Conservation (phyloP, 2,329 filamentous ascomycete species). For the Colletotrichum shisoi region DNA sequence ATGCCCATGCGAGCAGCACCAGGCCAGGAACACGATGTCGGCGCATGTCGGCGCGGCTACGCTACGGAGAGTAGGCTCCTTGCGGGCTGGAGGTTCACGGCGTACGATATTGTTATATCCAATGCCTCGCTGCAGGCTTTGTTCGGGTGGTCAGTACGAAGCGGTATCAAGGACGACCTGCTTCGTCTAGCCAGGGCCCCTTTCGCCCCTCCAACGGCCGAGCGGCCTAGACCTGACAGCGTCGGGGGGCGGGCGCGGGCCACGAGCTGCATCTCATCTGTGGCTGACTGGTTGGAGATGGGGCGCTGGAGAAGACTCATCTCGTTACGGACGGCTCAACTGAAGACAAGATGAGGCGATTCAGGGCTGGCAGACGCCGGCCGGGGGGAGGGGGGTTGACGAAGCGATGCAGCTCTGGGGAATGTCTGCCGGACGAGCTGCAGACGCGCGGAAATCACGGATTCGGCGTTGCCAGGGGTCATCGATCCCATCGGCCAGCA, state of each 20-base stretch:
- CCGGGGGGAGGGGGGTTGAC: slow-evolving; percentile 1
- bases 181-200: not conserved
- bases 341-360: slow-evolving; percentile 14
- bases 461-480: slow-evolving; percentile 1
- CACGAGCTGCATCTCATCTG: not conserved
- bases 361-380: not conserved
- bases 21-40: slow-evolving; percentile 8
- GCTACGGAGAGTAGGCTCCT: not conserved
- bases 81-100: slow-evolving; percentile 26
- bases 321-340: slow-evolving; percentile 19
- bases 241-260: not conserved
- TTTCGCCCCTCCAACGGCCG: not conserved
- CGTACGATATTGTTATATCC: slow-evolving; percentile 7
- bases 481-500: not conserved
- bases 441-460: slow-evolving; percentile 7
- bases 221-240: slow-evolving; percentile 1
- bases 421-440: slow-evolving; percentile 6
- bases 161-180: slow-evolving; percentile 15
- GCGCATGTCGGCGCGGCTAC: slow-evolving; percentile 6
- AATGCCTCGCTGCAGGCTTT: slow-evolving; percentile 9
- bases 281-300: not conserved
- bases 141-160: slow-evolving; percentile 32
- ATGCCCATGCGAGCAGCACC: slow-evolving; percentile 17
- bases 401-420: not conserved
- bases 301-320: slow-evolving; percentile 1